phyloP scores from a whole-genome alignment of 768 basidiomycete species.

The Punctularia strigosozonata region DNA sequence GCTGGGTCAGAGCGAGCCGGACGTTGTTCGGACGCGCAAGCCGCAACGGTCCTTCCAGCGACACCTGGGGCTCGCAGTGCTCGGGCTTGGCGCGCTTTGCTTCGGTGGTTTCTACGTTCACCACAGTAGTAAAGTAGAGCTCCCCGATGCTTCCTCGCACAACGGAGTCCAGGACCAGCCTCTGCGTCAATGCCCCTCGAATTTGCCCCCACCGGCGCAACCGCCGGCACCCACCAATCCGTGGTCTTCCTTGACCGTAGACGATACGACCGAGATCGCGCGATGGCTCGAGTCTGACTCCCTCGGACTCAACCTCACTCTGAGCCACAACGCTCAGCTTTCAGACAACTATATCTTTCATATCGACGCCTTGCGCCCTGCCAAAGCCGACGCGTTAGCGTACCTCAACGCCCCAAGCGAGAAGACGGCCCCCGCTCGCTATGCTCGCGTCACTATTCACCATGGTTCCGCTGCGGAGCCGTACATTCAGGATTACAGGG shows the following conservation, averaged over 20 bases:
- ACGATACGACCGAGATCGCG: constrained; percentile 30
- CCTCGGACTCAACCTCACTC: constrained; percentile 37
- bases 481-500: constrained; percentile 39
- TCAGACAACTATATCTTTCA: constrained; percentile 40
- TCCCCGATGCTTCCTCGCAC: no score
- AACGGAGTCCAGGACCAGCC: constrained; percentile 4
- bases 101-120: background rate
- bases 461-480: constrained; percentile 31
- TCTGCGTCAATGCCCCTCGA: constrained; percentile 23
- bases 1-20: no score
- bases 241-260: constrained; percentile 37
- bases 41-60: no score
- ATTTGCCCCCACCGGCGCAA: constrained; percentile 18
- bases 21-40: no score
- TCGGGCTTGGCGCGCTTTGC: no score
- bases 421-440: constrained; percentile 20
- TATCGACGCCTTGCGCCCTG: constrained; percentile 38
- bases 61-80: no score
- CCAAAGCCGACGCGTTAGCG: constrained; percentile 32
- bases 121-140: background rate
- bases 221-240: constrained; percentile 34
- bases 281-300: constrained; percentile 33
- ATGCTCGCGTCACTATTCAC: constrained; percentile 39
- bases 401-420: constrained; percentile 28
- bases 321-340: constrained; percentile 14